phyloP scores from a whole-genome alignment of 176 grass and related monocot species.

The Phyllostachys edulis region DNA sequence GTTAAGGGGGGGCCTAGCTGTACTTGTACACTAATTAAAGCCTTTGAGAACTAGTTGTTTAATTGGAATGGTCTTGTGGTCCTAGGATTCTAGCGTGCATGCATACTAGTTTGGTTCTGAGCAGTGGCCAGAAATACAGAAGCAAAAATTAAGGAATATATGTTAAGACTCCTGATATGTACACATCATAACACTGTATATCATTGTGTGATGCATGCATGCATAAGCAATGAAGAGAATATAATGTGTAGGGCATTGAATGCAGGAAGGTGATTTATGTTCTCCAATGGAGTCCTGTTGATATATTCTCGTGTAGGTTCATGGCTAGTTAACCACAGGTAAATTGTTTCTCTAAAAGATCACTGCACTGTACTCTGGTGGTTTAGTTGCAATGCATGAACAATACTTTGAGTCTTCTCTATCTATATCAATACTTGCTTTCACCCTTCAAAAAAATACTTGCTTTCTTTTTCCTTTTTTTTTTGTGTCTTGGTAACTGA shows the following conservation, averaged over 20 bases:
- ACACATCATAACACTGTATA: slow-evolving; percentile 16
- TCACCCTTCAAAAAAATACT: neutral
- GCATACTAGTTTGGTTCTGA: slow-evolving; percentile 19
- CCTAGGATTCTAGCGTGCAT: no score
- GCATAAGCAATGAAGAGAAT: neutral
- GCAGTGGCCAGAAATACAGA: neutral
- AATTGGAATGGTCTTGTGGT: no score
- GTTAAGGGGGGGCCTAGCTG: no score
- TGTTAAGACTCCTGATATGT: neutral
- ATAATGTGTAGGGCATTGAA: neutral
- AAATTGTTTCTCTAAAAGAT: neutral
- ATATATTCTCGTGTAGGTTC: neutral
- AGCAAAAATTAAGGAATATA: slow-evolving; percentile 4
- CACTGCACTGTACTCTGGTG: neutral
- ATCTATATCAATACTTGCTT: neutral
- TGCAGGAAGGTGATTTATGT: no score
- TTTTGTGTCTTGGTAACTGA: neutral
- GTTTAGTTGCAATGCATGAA: slow-evolving; percentile 19
- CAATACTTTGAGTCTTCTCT: slow-evolving; percentile 6
- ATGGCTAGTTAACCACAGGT: neutral
- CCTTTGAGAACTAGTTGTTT: no score
- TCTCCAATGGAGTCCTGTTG: no score
- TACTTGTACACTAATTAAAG: no score
- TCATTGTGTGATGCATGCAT: slow-evolving; percentile 34
- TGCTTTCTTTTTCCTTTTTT: neutral